Conservation (phyloP, 2,329 filamentous ascomycete genomes). For the Calonectria crousiana region DNA sequence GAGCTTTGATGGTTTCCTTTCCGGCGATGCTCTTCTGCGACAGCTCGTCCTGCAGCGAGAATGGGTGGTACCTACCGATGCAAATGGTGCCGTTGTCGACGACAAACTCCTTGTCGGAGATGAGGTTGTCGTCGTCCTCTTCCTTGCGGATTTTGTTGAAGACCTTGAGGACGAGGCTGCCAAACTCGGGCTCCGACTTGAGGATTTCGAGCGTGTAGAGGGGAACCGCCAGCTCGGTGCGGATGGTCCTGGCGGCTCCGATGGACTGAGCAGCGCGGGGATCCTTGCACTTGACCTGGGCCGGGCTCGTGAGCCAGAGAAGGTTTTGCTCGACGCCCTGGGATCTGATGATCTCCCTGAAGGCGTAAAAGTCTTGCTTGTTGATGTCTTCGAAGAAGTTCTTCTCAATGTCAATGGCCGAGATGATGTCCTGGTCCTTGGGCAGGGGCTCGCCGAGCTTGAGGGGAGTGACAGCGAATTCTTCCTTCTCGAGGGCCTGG, state of each 20-base stretch:
- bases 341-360: slow-evolving; percentile 22
- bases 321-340: slow-evolving; percentile 23
- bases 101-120: slow-evolving; percentile 49
- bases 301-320: slow-evolving; percentile 49
- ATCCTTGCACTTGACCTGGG: slow-evolving; percentile 42
- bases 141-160: slow-evolving; percentile 38
- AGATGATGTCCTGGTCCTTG: slow-evolving; percentile 42
- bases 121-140: slow-evolving; percentile 34
- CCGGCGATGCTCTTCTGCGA: slow-evolving; percentile 15
- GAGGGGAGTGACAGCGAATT: slow-evolving; percentile 30
- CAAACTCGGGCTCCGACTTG: slow-evolving; percentile 18
- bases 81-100: slow-evolving; percentile 42
- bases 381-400: slow-evolving; percentile 44
- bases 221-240: slow-evolving; percentile 43
- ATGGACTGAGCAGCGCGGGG: slow-evolving; percentile 45
- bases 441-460: slow-evolving; percentile 30
- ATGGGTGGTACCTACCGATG: slow-evolving; percentile 44
- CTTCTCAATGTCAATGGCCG: slow-evolving; percentile 41
- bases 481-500: slow-evolving; percentile 25
- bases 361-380: slow-evolving; percentile 22
- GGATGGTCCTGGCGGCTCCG: slow-evolving; percentile 46
- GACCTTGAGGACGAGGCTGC: slow-evolving; percentile 25
- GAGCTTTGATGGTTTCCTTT: background rate
- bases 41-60: slow-evolving; percentile 39
- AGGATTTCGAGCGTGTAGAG: slow-evolving; percentile 49